Evolutionary conservation across 371 early-diverging fungal genomes (phyloP), one percentile per base, ranked within the genome.

Genomic region (Batkoa obscura): DNA sequence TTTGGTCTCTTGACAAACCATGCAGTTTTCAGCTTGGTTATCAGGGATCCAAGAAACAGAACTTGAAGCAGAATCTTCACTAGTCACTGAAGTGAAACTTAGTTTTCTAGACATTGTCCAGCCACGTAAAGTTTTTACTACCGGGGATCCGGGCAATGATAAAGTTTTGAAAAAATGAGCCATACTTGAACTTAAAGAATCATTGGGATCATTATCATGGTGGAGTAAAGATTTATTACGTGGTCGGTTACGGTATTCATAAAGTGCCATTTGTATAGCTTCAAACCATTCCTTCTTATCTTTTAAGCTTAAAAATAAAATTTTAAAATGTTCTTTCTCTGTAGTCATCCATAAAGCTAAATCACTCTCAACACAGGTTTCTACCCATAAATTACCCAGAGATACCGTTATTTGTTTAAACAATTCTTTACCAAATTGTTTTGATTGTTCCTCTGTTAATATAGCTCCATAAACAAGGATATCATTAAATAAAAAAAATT

Each of bases 11-110:
- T 41, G 47, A 39, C 67, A 67, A 13, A 62, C 64, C 67, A 67
- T 67, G 31, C 67, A 67, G 30, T 58, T 51, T 2, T 62, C 31
- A 1, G 65, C 65, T 31, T 64, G 63, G n/a, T 62, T 64, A 30
- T 67, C 67, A n/a, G 60, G 63, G 1, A 67, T 65, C 67, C 67
- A 67, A 17, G 17, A 31, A n/a, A 34, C 15, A n/a, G 50, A 31
- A n/a, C 32, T 31, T 9, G 6, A 6, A 30, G 17, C n/a, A 34
- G n/a, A 31, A 13, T 13, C 13, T 5, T 5, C 13, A 36, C 32
- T 31, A 12, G 17, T 13, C 13, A 50, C 17, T 2, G 32, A 31
- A 4, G 50, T 30, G 12, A 34, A 17, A 13, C 32, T 31, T 6
- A 31, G 15, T 34, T 50, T 50, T 12, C 50, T 17, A 3, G 6